phyloP scores from a whole-genome alignment of 495 filamentous ascomycete species.

The Penicillium dipodomyicola region DNA sequence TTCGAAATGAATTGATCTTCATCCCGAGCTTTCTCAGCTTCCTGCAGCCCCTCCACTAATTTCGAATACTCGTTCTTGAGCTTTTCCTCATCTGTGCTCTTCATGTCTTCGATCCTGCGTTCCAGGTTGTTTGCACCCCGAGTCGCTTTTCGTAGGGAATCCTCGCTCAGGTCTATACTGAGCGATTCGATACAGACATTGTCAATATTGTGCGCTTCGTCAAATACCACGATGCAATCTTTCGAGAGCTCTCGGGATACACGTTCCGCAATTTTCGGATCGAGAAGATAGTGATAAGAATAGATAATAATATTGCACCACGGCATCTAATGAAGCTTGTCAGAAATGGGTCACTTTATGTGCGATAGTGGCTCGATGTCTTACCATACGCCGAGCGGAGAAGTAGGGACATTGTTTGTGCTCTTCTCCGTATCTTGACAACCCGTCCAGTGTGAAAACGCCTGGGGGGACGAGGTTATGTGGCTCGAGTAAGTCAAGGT shows the following conservation, averaged over 20 bases:
- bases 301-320: slow-evolving; percentile 99
- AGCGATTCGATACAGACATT: slow-evolving; percentile 99
- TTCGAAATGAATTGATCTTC: slow-evolving; percentile 98
- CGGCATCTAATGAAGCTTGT: slow-evolving; percentile 64
- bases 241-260: slow-evolving; percentile 96
- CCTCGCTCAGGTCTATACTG: slow-evolving; percentile 94
- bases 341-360: slow-evolving; percentile 7
- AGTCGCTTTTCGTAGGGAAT: slow-evolving; percentile 83
- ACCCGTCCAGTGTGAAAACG: slow-evolving; percentile 91
- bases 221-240: slow-evolving; percentile 98
- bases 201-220: slow-evolving; percentile 99
- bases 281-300: slow-evolving; percentile 96
- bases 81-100: slow-evolving; percentile 84
- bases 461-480: slow-evolving; percentile 91
- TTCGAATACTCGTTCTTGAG: slow-evolving; percentile 94
- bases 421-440: slow-evolving; percentile 84
- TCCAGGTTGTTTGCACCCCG: slow-evolving; percentile 88
- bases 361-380: slow-evolving; percentile 13
- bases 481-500: slow-evolving; percentile 90
- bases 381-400: slow-evolving; percentile 87
- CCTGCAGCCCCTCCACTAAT: slow-evolving; percentile 86
- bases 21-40: slow-evolving; percentile 80
- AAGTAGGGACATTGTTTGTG: slow-evolving; percentile 99
- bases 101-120: slow-evolving; percentile 87
- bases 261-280: slow-evolving; percentile 96